phyloP scores from a whole-genome alignment of 495 filamentous ascomycete species.

The Penicillium lagena region DNA sequence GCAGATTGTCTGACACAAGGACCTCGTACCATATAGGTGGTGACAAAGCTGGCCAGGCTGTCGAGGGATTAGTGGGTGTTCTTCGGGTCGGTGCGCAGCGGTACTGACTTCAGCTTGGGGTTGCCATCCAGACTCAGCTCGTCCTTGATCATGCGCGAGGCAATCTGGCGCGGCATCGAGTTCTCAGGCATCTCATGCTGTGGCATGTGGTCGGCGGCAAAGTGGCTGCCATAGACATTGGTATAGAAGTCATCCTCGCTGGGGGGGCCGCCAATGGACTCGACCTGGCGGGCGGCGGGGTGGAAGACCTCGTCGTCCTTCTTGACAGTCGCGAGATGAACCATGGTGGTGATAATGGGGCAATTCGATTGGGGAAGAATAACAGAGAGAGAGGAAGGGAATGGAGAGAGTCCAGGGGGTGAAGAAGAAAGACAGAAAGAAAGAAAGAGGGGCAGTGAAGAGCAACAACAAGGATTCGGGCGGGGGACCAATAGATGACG shows the following conservation, averaged over 20 bases:
- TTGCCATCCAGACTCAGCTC: constrained; percentile 87
- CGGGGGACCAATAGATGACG: constrained; percentile 6
- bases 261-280: constrained; percentile 25
- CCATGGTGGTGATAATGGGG: constrained; percentile 18
- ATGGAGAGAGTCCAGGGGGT: no score
- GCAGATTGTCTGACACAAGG: not conserved
- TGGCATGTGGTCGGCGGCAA: constrained; percentile 71
- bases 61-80: not conserved
- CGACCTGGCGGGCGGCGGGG: constrained; percentile 14
- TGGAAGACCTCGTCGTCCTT: constrained; percentile 22
- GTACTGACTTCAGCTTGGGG: constrained; percentile 71
- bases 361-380: not conserved
- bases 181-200: constrained; percentile 81
- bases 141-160: constrained; percentile 93
- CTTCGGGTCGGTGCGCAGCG: constrained; percentile 20
- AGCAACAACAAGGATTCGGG: not conserved
- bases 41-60: constrained; percentile 22
- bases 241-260: constrained; percentile 56
- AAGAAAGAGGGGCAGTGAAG: not conserved
- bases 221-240: constrained; percentile 79
- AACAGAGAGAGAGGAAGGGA: not conserved
- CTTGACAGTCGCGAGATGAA: constrained; percentile 31
- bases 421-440: no score
- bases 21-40: constrained; percentile 19
- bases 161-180: constrained; percentile 85